Evolutionary conservation across 345 rosid genomes (phyloP).

Genomic region (Arabidopsis suecica): DNA sequence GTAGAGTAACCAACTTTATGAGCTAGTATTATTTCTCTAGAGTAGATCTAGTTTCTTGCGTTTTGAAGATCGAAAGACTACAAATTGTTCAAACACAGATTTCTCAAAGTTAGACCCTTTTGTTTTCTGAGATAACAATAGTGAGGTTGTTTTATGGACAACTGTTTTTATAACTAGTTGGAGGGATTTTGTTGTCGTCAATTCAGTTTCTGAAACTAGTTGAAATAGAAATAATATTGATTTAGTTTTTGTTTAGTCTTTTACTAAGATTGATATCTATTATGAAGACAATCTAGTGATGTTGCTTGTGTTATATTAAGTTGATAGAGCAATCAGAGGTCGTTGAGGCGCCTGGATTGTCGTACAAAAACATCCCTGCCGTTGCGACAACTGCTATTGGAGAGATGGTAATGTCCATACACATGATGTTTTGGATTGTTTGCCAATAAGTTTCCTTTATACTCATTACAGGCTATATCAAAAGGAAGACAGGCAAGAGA

Average conservation of each 20-base stretch:
- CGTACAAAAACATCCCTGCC: slow-evolving; percentile 54
- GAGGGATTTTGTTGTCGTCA: not conserved
- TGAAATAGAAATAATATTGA: no score
- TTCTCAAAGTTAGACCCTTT: slow-evolving; percentile 5
- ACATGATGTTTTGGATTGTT: not conserved
- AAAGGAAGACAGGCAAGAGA: slow-evolving; percentile 95
- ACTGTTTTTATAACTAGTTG: no score
- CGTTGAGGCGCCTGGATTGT: slow-evolving; percentile 58
- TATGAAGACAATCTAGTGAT: slow-evolving; percentile 1
- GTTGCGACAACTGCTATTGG: slow-evolving; percentile 68
- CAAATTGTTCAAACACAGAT: not conserved
- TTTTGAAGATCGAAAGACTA: no score
- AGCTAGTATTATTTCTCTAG: not conserved
- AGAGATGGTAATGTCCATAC: slow-evolving; percentile 64
- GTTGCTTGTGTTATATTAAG: slow-evolving; percentile 44
- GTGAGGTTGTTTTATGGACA: not conserved
- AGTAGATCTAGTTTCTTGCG: no score
- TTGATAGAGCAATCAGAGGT: slow-evolving; percentile 71
- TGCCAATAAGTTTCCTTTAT: not conserved
- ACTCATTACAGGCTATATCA: slow-evolving; percentile 59
- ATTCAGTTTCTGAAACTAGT: not conserved
- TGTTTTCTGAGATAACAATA: not conserved
- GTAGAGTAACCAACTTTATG: not conserved
- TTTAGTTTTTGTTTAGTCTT: not conserved
- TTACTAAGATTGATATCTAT: no score